phyloP scores from a whole-genome alignment of 306 rosid genomes.

The Crotalaria pallida region DNA sequence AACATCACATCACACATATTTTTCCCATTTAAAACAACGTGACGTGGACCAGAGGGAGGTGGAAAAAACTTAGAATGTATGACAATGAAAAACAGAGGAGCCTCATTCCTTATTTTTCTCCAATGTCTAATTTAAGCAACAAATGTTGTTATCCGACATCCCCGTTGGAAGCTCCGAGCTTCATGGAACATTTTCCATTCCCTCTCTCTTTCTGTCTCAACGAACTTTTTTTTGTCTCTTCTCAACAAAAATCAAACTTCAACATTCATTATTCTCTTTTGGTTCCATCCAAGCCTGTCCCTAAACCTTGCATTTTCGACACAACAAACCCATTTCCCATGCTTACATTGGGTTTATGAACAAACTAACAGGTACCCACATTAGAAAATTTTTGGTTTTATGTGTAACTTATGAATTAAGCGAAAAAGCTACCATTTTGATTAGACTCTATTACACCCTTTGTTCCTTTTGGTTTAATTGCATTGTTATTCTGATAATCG shows the following conservation, averaged over 20 bases:
- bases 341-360: neutral
- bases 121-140: conserved; percentile 37
- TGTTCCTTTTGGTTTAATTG: neutral
- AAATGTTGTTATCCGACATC: conserved; percentile 13
- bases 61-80: neutral
- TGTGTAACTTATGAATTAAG: neutral
- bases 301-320: conserved; percentile 16
- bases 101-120: conserved; percentile 13
- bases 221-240: conserved; percentile 21
- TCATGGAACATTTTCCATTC: conserved; percentile 47
- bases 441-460: neutral
- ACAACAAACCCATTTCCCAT: conserved; percentile 16
- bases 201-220: conserved; percentile 34
- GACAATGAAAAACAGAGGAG: neutral
- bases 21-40: neutral
- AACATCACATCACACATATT: neutral
- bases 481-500: neutral
- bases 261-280: conserved; percentile 37
- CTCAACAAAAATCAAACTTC: conserved; percentile 35
- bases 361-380: conserved; percentile 36
- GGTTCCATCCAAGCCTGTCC: conserved; percentile 22
- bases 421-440: neutral
- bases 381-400: neutral
- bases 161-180: conserved; percentile 47
- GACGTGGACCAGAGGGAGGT: neutral